Base-by-base conservation (phyloP, 129 eudicot species). In the Centella asiatica region DNA sequence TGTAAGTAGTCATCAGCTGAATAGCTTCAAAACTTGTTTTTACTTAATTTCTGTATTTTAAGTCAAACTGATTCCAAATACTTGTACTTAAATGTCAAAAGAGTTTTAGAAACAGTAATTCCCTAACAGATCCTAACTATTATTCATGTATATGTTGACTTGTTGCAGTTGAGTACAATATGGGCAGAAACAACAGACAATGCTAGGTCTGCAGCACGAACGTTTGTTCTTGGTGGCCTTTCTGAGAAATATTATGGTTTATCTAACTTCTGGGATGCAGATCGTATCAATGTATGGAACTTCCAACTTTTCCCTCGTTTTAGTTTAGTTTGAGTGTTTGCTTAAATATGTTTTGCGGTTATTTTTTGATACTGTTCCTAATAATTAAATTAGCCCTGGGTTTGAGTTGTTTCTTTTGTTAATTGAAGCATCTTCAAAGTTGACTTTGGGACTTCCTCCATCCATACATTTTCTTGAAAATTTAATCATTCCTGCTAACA, bases 181-280 rank as follows among this genome's bases (percentile, higher is more conserved):
- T 90, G 90, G 97, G 89, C 95, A 20, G 83, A 79, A 67, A 71
- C 95, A 19, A 77, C 87, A 29, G 87, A 90, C 64, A 81, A 75
- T 64, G 97, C 97, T 39, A 79, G 97, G 77, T 79, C 87, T 68
- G 94, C 90, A n/a, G 97, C 97, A 53, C 86, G 97, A 2, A 58
- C 76, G 8, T 59, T 86, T 39, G 87, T 90, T 75, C 87, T 90
- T 69, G 89, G 87, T 79, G 97, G 95, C 73, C 88, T 86, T 42
- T 79, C 95, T 20, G 87, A 90, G 62, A 84, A 84, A 75, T 79
- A 86, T 67, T 73, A 90, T 28, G 97, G 97, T 37, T 77, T 90
- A 74, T 72, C 82, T 40, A 77, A 79, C 64, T 84, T 84, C 77
- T 90, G 97, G 97, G 73, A 58, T 28, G 64, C 74, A 31, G 90